phyloP scores from a whole-genome alignment of 257 asterid genomes.

The Jaltomata sinuosa region DNA sequence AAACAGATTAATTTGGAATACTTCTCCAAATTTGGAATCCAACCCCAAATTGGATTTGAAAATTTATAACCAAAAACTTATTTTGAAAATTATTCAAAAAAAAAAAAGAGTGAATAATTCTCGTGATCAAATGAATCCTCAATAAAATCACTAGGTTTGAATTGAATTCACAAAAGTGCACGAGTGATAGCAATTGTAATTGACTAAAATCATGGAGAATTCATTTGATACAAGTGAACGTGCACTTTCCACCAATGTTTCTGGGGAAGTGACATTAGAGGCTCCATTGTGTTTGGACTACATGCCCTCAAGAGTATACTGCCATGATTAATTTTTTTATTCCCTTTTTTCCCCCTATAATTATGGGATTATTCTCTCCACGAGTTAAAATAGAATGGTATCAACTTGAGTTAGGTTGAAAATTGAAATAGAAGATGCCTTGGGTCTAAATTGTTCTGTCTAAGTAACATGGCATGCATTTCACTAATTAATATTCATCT shows the following conservation, averaged over 20 bases:
- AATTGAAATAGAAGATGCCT: slow-evolving; percentile 14
- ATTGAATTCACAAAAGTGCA: not conserved
- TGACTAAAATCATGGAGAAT: not conserved
- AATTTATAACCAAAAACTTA: too few relatives aligned
- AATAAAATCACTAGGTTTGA: not conserved
- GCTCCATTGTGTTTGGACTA: not conserved
- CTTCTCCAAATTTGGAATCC: not conserved
- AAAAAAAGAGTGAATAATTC: too few relatives aligned
- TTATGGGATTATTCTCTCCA: not conserved
- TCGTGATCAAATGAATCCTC: too few relatives aligned
- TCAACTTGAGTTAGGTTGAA: not conserved
- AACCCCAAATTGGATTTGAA: too few relatives aligned
- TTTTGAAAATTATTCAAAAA: too few relatives aligned
- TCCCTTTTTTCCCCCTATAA: not conserved
- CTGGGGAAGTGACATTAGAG: slow-evolving; percentile 2
- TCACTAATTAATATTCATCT: not conserved
- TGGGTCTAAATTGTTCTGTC: not conserved
- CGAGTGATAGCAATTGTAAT: not conserved
- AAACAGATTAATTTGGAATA: not conserved
- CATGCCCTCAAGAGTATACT: not conserved
- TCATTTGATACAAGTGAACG: slow-evolving; percentile 1
- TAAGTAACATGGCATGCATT: not conserved
- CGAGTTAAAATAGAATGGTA: not conserved
- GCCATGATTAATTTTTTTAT: not conserved
- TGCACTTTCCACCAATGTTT: slow-evolving; percentile 8